phyloP scores from a whole-genome alignment of 805 yeast genomes.

The Candida ortonii region DNA sequence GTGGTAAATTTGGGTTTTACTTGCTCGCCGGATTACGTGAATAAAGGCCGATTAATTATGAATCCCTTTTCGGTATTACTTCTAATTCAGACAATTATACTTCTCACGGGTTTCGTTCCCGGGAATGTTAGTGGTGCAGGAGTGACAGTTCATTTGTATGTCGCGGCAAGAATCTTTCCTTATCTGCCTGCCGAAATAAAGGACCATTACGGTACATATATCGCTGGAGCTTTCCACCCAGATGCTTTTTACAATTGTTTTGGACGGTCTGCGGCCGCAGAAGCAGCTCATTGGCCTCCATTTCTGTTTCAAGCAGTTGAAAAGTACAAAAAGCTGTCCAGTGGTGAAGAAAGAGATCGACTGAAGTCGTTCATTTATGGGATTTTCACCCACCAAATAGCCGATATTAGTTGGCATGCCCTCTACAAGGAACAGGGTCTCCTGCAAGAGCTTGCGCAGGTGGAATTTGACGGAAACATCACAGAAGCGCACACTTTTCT shows the following conservation, averaged over 20 bases:
- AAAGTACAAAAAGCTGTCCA: slow-evolving; percentile 30
- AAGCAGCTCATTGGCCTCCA: slow-evolving; percentile 70
- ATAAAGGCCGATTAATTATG: no score
- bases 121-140: slow-evolving; percentile 26
- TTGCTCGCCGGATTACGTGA: no score
- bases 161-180: slow-evolving; percentile 33
- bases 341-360: slow-evolving; percentile 6
- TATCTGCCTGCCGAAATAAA: slow-evolving; percentile 35
- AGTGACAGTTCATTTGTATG: slow-evolving; percentile 35
- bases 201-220: slow-evolving; percentile 30
- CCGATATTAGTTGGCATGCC: slow-evolving; percentile 71
- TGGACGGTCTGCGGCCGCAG: slow-evolving; percentile 51
- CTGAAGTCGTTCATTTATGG: slow-evolving; percentile 59
- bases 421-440: slow-evolving; percentile 53
- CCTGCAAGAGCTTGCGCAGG: slow-evolving; percentile 44
- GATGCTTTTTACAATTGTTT: slow-evolving; percentile 65
- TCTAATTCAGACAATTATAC: background rate
- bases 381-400: slow-evolving; percentile 56
- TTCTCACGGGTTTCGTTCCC: no score
- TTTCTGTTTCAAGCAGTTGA: slow-evolving; percentile 47
- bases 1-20: no score
- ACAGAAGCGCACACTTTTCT: slow-evolving; percentile 50
- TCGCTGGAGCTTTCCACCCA: slow-evolving; percentile 67
- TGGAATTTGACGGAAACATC: slow-evolving; percentile 53
- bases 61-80: no score